Evolutionary conservation across 2,329 filamentous ascomycete species (phyloP).

Genomic region (Fusarium oxysporum): DNA sequence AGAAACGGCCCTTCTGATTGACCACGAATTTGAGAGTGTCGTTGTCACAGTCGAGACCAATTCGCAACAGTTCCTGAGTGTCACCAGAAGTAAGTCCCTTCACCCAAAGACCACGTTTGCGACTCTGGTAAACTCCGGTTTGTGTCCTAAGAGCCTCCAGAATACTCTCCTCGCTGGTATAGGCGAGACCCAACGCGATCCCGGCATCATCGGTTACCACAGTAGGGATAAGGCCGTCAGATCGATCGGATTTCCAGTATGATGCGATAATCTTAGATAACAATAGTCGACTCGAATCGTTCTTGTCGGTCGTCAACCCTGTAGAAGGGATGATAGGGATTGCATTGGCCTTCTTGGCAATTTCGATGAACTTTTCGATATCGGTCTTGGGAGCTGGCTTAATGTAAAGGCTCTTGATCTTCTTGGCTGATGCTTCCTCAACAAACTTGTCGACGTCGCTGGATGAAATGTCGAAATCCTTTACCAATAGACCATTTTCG

Average conservation of each 20-base stretch:
- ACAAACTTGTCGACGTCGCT: constrained; percentile 58
- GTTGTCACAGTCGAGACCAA: constrained; percentile 91
- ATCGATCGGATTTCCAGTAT: constrained; percentile 82
- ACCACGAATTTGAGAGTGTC: constrained; percentile 94
- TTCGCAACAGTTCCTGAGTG: constrained; percentile 85
- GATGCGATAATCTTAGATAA: constrained; percentile 79
- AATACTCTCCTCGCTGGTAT: constrained; percentile 93
- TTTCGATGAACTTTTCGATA: constrained; percentile 59
- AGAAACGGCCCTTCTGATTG: constrained; percentile 91
- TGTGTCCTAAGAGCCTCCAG: constrained; percentile 83
- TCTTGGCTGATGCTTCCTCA: constrained; percentile 58
- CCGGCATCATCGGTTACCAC: constrained; percentile 91
- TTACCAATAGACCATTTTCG: constrained; percentile 63
- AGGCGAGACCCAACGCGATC: constrained; percentile 87
- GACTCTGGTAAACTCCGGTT: constrained; percentile 91
- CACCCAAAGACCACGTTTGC: constrained; percentile 95
- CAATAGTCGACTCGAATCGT: constrained; percentile 64
- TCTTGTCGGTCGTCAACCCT: constrained; percentile 74
- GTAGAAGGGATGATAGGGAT: constrained; percentile 82
- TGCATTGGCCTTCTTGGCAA: constrained; percentile 63
- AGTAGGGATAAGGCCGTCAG: constrained; percentile 87
- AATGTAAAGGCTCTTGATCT: constrained; percentile 62
- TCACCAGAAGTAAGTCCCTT: constrained; percentile 96
- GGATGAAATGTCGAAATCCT: constrained; percentile 60
- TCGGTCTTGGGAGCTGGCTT: constrained; percentile 61